Conservation (phyloP, 1,284 basidiomycete species). For the Meira nashicola region DNA sequence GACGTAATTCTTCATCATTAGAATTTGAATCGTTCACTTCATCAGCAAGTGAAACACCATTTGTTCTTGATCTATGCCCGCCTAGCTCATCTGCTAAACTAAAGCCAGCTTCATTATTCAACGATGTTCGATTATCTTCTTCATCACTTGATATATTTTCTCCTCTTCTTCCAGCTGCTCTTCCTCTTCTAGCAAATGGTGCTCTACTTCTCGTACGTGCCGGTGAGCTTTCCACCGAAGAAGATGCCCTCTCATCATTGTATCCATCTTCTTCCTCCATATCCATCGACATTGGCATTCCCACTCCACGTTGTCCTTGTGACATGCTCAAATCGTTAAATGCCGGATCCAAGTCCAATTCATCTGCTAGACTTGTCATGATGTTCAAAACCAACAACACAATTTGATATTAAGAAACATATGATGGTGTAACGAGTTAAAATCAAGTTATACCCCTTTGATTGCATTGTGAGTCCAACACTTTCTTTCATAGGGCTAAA, state of each 20-base stretch:
- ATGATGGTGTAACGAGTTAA: not conserved
- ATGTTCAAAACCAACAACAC: too few relatives aligned
- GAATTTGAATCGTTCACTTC: not conserved
- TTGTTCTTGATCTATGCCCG: not conserved
- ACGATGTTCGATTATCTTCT: not conserved
- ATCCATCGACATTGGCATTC: not conserved
- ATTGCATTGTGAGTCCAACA: too few relatives aligned
- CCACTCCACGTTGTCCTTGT: not conserved
- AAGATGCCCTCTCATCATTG: too few relatives aligned
- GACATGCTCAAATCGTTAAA: not conserved
- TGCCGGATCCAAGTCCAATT: slow-evolving; percentile 6
- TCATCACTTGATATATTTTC: not conserved
- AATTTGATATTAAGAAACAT: not conserved
- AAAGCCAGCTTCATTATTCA: not conserved
- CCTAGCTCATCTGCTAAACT: slow-evolving; percentile 10
- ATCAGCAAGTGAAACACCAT: not conserved
- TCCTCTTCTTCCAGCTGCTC: not conserved
- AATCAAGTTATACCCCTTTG: too few relatives aligned
- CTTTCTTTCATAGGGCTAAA: too few relatives aligned
- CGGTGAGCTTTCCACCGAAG: not conserved
- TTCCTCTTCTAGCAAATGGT: not conserved
- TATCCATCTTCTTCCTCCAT: slow-evolving; percentile 1
- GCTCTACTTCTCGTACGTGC: not conserved
- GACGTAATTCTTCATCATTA: not conserved
- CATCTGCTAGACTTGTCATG: slow-evolving; percentile 5